Base-by-base conservation (phyloP, 176 grass and related monocot species). In the Phoenix roebelenii region DNA sequence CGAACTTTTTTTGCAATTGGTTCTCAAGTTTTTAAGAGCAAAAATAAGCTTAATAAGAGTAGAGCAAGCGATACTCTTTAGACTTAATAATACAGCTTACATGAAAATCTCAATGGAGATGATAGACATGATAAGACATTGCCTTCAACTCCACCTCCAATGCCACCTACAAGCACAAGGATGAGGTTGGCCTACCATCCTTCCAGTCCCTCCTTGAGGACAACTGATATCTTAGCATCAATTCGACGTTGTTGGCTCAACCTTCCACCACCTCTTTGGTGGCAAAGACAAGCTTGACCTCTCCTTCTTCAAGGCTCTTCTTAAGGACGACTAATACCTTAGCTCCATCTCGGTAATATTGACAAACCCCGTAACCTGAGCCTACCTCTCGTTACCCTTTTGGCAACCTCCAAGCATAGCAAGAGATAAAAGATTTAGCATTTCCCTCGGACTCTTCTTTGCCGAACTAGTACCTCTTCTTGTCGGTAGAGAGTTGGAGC, bases 141-240 rank as follows among this genome's bases (percentile, higher is more conserved):
- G 56, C 24, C 69, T 55, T 60, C 57, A 22, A 69, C 23, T 65
- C 52, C 77, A 44, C 4, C n/a, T 22, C 69, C 20, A 30, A 5
- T 30, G 4, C 69, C 15, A 35, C 54, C 51, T 26, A 10, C 57
- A 44, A 75, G 29, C 20, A 65, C 22, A 26, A 76, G 54, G 75
- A 82, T 72, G 87, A 90, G 57, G 59, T 85, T 60, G 56, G 74
- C 28, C 76, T 74, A 60, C 72, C 72, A 2, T 69, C 72, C 17
- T 79, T 72, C 70, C 55, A 54, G 59, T 63, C 50, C 69, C 30
- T 76, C 71, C 59, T 52, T 32, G 35, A 64, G 57, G 64, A 72
- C 50, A 59, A 72, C 25, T 50, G 52, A 52, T 55, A 67, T 25
- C 18, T 67, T n/a, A 52, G 52, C 49, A 23, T 22, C n/a, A 12